Conservation (phyloP, 1,284 basidiomycete species). For the Fomitopsis pinicola region DNA sequence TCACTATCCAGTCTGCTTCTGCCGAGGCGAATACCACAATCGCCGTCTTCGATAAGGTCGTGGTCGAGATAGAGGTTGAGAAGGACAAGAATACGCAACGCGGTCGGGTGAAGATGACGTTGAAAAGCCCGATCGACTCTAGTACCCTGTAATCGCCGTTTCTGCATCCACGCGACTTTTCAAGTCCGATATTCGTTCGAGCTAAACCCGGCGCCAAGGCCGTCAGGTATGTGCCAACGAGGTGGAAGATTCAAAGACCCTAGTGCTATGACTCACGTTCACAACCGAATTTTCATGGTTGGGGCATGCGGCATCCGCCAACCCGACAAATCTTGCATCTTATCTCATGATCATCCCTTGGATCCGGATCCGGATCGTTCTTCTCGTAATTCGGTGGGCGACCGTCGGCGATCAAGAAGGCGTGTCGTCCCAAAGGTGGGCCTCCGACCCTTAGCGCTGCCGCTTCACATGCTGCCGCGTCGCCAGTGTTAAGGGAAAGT, state of each 20-base stretch:
- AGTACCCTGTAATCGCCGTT: constrained; percentile 28
- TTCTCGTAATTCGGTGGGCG: background rate
- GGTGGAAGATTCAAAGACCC: background rate
- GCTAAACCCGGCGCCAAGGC: background rate
- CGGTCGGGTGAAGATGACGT: constrained; percentile 86
- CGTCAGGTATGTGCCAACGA: background rate
- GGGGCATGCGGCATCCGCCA: background rate
- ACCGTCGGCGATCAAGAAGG: constrained; percentile 1
- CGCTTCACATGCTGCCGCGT: background rate
- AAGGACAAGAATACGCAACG: constrained; percentile 95
- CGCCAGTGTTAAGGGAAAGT: constrained; percentile 7
- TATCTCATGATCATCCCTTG: background rate
- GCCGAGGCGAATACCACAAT: constrained; percentile 52
- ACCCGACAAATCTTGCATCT: background rate
- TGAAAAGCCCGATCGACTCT: constrained; percentile 72
- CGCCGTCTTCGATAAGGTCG: constrained; percentile 90
- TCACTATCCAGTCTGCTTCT: constrained; percentile 58
- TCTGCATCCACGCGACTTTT: background rate
- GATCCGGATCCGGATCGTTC: background rate
- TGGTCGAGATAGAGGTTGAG: constrained; percentile 86
- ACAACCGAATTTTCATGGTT: background rate
- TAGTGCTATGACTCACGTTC: background rate
- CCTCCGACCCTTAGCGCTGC: background rate
- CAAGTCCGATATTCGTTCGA: background rate
- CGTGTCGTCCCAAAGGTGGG: background rate